Base-by-base conservation (phyloP, 2,329 filamentous ascomycete species). In the Lizonia empirigonia region DNA sequence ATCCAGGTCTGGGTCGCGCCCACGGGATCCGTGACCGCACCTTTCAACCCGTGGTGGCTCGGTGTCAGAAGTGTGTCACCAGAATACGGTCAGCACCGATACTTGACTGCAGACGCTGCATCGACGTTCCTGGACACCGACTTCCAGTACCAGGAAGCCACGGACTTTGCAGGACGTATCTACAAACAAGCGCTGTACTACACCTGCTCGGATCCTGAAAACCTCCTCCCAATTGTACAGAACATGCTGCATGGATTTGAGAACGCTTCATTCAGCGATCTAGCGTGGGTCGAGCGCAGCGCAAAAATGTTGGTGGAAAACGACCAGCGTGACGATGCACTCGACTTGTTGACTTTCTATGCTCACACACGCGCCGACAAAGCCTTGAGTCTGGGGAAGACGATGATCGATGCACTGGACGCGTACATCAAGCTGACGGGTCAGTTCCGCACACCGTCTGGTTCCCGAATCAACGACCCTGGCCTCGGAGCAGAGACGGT, bases 11-110 rank as follows among this genome's bases (percentile, higher is more conserved):
- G 69, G 68, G 54, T 68, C 5, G 68, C 70, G 9, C 68, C 70
- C 2, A 73, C 68, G 1, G 54, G 67, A 3, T 70, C 70, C 4
- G 69, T 72, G 1, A 70, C 68, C 0, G 68, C 70, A 8, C 68
- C 70, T 1, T 72, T 71, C 56, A 58, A 61, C 10, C 70, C 68
- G 1, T 72, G 68, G 65, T 73, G 69, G 69, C 49, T 72, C 2
- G 70, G 70, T 13, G 70, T 71, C 1, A 57, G 62, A 16, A 59
- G 54, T 4, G 53, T 72, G 0, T 67, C 64, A 6, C 59, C 68
- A 0, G 67, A 72, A 48, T 72, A 65, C 24, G 67, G 62, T 2
- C 62, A 71, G 16, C 70, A 73, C 50, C 67, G 70, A 26, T 73
- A 72, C 26, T 52, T 72, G 33, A 71, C 68, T 7, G 67, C 67